phyloP scores from a whole-genome alignment of 352 stramenopile species.

The Pythium oligandrum region DNA sequence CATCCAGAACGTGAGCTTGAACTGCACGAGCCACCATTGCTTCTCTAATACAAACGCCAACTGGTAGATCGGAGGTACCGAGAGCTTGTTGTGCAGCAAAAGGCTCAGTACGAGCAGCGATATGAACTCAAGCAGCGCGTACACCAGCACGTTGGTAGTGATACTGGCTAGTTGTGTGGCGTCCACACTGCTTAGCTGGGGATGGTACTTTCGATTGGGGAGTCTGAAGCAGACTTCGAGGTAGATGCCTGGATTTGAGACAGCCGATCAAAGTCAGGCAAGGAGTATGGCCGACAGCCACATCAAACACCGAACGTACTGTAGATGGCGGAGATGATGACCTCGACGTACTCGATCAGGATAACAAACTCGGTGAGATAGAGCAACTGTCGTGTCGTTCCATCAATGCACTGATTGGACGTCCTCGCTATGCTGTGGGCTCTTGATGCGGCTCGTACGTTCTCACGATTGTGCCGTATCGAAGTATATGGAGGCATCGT shows the following conservation, averaged over 20 bases:
- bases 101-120: constrained; percentile 28
- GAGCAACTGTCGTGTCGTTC: constrained; percentile 19
- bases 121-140: constrained; percentile 29
- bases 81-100: constrained; percentile 18
- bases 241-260: too few species aligned
- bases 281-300: constrained; percentile 25
- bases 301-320: constrained; percentile 17
- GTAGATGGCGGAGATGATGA: constrained; percentile 35
- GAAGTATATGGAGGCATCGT: too few species aligned
- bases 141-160: constrained; percentile 27
- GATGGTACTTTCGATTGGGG: too few species aligned
- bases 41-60: constrained; percentile 35
- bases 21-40: constrained; percentile 25
- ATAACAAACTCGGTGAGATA: constrained; percentile 43
- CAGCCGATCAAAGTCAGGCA: too few species aligned
- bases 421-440: not conserved
- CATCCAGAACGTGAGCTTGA: constrained; percentile 37
- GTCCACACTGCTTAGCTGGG: constrained; percentile 19
- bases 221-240: too few species aligned
- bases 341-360: constrained; percentile 36
- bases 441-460: constrained; percentile 9
- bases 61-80: constrained; percentile 20
- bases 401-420: constrained; percentile 4
- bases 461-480: not conserved
- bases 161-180: constrained; percentile 8